Evolutionary conservation across 2,329 filamentous ascomycete species (phyloP).

Genomic region (Penicillium sp.): DNA sequence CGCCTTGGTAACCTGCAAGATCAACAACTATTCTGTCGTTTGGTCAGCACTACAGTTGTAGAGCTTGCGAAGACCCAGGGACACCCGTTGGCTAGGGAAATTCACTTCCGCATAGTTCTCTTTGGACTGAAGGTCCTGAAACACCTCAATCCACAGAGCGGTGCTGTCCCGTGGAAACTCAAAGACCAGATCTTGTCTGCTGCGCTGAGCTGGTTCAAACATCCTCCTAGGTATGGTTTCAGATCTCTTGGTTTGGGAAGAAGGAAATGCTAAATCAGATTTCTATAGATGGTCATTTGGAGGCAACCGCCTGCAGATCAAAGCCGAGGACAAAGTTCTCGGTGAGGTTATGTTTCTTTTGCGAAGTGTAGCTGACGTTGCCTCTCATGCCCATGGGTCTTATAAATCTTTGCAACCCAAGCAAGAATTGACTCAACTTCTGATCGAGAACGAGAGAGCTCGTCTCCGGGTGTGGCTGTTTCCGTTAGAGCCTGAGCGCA

Average conservation of each 20-base stretch:
- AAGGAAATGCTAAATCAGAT: slow-evolving; percentile 10
- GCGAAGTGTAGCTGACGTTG: slow-evolving; percentile 58
- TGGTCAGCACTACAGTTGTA: slow-evolving; percentile 72
- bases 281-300: slow-evolving; percentile 78
- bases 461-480: slow-evolving; percentile 85
- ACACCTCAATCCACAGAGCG: slow-evolving; percentile 59
- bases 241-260: not conserved
- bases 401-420: slow-evolving; percentile 67
- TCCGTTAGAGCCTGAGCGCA: slow-evolving; percentile 63
- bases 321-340: slow-evolving; percentile 80
- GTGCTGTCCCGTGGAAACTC: slow-evolving; percentile 68
- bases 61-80: slow-evolving; percentile 63
- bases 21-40: slow-evolving; percentile 72
- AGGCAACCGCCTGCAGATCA: slow-evolving; percentile 85
- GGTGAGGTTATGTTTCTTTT: slow-evolving; percentile 66
- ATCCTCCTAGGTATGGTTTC: slow-evolving; percentile 56
- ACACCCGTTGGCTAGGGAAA: slow-evolving; percentile 83
- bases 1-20: slow-evolving; percentile 77
- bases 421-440: slow-evolving; percentile 71
- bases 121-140: slow-evolving; percentile 74
- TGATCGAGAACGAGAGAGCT: slow-evolving; percentile 78
- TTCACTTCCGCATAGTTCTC: slow-evolving; percentile 82
- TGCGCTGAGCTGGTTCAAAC: slow-evolving; percentile 80
- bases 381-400: slow-evolving; percentile 45
- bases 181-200: slow-evolving; percentile 87